Percentiles rank a stretch among this genome's conserved stretches.
phyloP scores from a whole-genome alignment of 257 asterid genomes.

The Nicotiana otophora region DNA sequence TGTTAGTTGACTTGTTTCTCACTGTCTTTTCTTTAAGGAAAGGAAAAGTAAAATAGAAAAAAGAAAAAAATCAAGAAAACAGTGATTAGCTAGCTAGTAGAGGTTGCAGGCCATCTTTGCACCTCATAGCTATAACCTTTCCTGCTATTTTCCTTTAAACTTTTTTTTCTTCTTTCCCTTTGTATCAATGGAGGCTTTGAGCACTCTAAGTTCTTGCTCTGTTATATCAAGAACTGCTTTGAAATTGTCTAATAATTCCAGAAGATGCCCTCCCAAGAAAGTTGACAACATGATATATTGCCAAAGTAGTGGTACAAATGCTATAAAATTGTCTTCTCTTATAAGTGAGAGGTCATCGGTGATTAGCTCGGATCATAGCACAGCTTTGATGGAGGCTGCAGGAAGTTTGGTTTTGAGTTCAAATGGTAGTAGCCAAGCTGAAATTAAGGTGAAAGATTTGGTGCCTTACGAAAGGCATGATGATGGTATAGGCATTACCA shows the following conservation, averaged over 20 bases:
- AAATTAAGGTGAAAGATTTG: constrained; percentile 35
- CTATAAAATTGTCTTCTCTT: constrained; percentile 47
- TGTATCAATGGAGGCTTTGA: constrained; percentile 60
- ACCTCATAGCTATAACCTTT: constrained; percentile 26
- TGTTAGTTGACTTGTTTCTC: constrained; percentile 42
- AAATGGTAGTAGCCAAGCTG: constrained; percentile 31
- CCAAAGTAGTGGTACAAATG: constrained; percentile 41
- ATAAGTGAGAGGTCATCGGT: constrained; percentile 46
- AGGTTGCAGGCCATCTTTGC: constrained; percentile 28
- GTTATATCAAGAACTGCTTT: constrained; percentile 17
- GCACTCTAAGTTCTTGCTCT: constrained; percentile 40
- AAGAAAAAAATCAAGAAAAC: not conserved
- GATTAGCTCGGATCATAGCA: constrained; percentile 39
- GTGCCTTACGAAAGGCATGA: constrained; percentile 34
- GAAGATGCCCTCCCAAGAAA: constrained; percentile 11
- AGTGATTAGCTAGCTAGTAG: constrained; percentile 29
- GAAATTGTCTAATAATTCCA: constrained; percentile 9
- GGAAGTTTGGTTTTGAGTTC: constrained; percentile 47
- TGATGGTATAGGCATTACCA: constrained; percentile 65
- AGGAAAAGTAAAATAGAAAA: not conserved
- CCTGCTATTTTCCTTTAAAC: constrained; percentile 21
- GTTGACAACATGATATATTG: constrained; percentile 30
- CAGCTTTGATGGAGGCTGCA: constrained; percentile 31
- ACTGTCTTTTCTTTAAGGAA: not conserved
- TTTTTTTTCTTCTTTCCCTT: constrained; percentile 16